Conservation (phyloP, 768 basidiomycete species). For the Lactarius tabidus region DNA sequence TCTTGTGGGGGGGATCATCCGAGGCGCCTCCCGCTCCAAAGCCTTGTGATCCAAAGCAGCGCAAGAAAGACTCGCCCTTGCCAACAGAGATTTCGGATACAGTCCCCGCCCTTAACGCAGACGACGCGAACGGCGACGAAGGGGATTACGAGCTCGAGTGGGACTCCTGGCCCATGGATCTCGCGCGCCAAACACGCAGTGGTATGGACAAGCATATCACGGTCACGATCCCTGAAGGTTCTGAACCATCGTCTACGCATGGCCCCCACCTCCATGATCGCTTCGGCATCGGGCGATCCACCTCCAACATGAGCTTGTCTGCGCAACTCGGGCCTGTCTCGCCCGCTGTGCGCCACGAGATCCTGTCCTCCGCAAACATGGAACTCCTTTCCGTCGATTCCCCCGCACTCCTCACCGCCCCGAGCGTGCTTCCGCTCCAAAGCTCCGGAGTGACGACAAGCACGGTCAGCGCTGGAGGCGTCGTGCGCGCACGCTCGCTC, state of each 20-base stretch:
- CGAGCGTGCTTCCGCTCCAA: constrained; percentile 21
- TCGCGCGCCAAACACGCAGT: constrained; percentile 22
- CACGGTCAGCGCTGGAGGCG: constrained; percentile 22
- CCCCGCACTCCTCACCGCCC: constrained; percentile 24
- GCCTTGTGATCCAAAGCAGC: not conserved
- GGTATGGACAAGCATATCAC: not conserved
- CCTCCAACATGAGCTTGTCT: constrained; percentile 10
- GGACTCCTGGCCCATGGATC: constrained; percentile 28
- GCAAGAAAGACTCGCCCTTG: not conserved
- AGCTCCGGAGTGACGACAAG: constrained; percentile 25
- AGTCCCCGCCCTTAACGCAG: not conserved
- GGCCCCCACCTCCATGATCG: not conserved
- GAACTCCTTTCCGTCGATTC: constrained; percentile 18
- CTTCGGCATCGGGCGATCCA: not conserved
- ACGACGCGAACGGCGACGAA: constrained; percentile 17
- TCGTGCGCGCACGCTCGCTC: constrained; percentile 25
- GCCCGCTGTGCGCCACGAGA: not conserved
- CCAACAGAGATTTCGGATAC: not conserved
- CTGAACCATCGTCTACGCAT: not conserved
- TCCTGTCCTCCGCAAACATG: constrained; percentile 5
- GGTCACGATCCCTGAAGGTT: not conserved
- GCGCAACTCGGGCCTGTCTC: not conserved
- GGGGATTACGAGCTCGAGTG: constrained; percentile 28
- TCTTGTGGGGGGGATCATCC: constrained; percentile 15
- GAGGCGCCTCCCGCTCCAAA: not conserved